A percentile compares a stretch with the other conserved stretches of the same genome.
Conservation (phyloP, 495 filamentous ascomycete species). For the Cryomyces minteri region DNA sequence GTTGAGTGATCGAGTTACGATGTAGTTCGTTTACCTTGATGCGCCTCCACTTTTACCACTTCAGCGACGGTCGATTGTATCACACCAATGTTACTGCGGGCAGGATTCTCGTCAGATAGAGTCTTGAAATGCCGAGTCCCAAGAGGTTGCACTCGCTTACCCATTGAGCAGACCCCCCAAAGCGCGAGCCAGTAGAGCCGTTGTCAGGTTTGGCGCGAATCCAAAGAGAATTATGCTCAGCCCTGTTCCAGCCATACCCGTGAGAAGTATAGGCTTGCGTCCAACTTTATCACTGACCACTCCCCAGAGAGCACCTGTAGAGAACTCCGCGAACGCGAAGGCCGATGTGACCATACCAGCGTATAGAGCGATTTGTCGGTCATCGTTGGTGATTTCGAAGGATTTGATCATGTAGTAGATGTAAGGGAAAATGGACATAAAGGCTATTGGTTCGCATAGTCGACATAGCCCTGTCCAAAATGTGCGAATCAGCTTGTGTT, state of each 20-base stretch:
- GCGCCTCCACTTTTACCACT: conserved; percentile 74
- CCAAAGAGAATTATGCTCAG: conserved; percentile 90
- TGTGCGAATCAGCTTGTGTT: background rate
- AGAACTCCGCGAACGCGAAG: conserved; percentile 91
- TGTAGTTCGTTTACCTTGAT: conserved; percentile 47
- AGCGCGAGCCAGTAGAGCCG: conserved; percentile 73
- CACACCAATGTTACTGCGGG: conserved; percentile 65
- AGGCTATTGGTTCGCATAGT: conserved; percentile 96
- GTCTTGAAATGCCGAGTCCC: background rate
- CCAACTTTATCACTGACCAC: conserved; percentile 81
- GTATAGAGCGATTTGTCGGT: conserved; percentile 72
- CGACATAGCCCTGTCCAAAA: conserved; percentile 57
- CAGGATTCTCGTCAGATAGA: background rate
- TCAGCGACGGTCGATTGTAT: conserved; percentile 90
- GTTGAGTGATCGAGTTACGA: background rate
- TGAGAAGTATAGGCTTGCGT: conserved; percentile 80
- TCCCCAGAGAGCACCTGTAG: conserved; percentile 80
- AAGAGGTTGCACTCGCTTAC: conserved; percentile 22
- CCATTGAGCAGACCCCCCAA: conserved; percentile 87
- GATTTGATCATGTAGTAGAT: conserved; percentile 95
- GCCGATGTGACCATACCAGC: conserved; percentile 93
- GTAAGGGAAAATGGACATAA: conserved; percentile 99
- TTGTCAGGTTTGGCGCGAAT: conserved; percentile 66
- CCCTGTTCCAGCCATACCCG: conserved; percentile 72
- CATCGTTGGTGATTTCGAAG: conserved; percentile 65